phyloP scores from a whole-genome alignment of 257 asterid species.

The Oldenlandia corymbosa region DNA sequence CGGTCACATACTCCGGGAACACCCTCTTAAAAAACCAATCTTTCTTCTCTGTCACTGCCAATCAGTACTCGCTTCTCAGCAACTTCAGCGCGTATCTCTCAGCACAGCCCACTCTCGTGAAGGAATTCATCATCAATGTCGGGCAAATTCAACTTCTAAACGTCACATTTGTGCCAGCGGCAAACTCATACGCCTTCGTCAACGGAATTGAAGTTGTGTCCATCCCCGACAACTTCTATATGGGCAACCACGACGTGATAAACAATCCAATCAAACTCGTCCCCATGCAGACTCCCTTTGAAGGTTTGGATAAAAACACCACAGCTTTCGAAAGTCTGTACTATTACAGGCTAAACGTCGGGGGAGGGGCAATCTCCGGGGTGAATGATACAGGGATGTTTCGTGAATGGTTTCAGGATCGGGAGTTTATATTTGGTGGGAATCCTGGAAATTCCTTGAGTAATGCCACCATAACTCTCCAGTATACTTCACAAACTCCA shows the following conservation, averaged over 20 bases:
- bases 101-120: background rate
- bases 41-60: constrained; percentile 36
- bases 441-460: background rate
- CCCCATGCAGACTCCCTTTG: background rate
- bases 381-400: constrained; percentile 49
- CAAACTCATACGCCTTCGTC: background rate
- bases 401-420: constrained; percentile 39
- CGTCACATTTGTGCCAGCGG: background rate
- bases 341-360: constrained; percentile 10
- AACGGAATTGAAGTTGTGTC: constrained; percentile 52
- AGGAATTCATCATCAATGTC: constrained; percentile 12
- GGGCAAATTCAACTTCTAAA: background rate
- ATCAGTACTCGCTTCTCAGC: constrained; percentile 28
- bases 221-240: background rate
- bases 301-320: background rate
- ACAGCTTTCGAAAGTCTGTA: constrained; percentile 37
- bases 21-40: constrained; percentile 5
- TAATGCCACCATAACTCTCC: background rate
- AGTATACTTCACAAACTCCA: constrained; percentile 23
- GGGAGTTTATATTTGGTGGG: background rate
- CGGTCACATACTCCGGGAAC: constrained; percentile 24
- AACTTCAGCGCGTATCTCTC: constrained; percentile 41
- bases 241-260: background rate
- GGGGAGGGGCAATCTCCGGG: constrained; percentile 1
- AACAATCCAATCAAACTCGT: background rate